Evolutionary conservation across 2,329 filamentous ascomycete genomes (phyloP), one percentile per base, ranked within the genome.

Genomic region (Botrytis paeoniae): DNA sequence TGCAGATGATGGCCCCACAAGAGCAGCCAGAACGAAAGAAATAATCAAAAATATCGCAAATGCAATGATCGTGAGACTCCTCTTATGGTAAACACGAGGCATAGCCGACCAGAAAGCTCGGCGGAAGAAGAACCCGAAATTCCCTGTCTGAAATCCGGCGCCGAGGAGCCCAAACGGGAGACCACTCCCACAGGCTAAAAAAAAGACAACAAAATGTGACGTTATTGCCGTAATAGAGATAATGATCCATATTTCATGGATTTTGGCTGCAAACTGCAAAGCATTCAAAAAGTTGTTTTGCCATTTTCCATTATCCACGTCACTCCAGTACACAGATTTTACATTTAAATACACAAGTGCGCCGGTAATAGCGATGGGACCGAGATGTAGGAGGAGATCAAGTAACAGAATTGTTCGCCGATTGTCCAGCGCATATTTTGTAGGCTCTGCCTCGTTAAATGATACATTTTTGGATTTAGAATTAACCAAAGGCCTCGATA

Each of bases 101-200:
- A 45, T 35, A 35, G 45, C 10, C 29, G n/a, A 70, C 54, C 68
- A 59, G 12, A 70, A 70, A 16, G 68, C 41, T 61, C 29, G 57
- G 12, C 43, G 41, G 51, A 60, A 70, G n/a, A 45, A 69, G 54
- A 60, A 43, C 25, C 54, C 25, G 8, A 7, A 60, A 60, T 29
- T 14, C 29, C 68, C 54, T 9, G n/a, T 57, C 25, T 70, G 39
- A 43, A 70, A 43, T 32, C 48, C 51, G 39, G 57, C 68, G n/a
- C 51, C 41, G 14, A 25, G 45, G 22, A 45, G 9, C 20, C 68
- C 10, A 35, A 69, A 45, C 3, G 41, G 39, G 39, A 69, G 41
- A 37, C 66, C 54, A 4, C 9, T 62, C 14, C 18, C 20, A 32
- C 20, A n/a, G 25, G 39, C n/a, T 18, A 45, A 41, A 1, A 61